Percentiles rank a stretch among this genome's conserved stretches.
These are phyloP conservation scores for Coemansia umbellata DNA, from an alignment of 192 early-diverging fungal genomes.

Conservation along the genomic window DNA sequence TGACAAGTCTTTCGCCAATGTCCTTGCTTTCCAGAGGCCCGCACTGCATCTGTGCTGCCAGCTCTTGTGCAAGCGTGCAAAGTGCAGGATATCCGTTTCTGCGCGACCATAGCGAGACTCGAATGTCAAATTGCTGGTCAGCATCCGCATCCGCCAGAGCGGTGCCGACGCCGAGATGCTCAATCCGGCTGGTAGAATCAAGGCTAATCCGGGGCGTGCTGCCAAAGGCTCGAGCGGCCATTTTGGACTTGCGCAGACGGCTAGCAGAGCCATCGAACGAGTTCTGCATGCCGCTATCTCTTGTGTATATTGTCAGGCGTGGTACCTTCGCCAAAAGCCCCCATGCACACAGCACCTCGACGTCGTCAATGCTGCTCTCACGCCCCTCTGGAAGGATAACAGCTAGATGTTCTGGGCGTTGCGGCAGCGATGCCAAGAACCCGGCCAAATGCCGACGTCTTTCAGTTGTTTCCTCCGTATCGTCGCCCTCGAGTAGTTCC, in stretches of 20 bases:
- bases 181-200: not conserved
- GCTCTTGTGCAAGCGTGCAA: conserved; percentile 11
- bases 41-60: conserved; percentile 8
- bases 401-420: conserved; percentile 36
- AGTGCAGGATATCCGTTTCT: conserved; percentile 33
- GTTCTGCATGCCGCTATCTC: conserved; percentile 16
- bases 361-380: conserved; percentile 13
- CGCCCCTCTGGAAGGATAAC: conserved; percentile 27
- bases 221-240: conserved; percentile 25
- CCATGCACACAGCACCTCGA: conserved; percentile 43
- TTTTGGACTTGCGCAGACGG: conserved; percentile 41
- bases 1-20: conserved; percentile 18
- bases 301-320: conserved; percentile 36
- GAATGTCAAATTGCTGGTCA: conserved; percentile 4
- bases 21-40: conserved; percentile 7
- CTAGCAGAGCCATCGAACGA: conserved; percentile 17
- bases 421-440: conserved; percentile 32
- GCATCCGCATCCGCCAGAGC: not conserved
- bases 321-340: conserved; percentile 31
- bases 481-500: conserved; percentile 29
- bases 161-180: conserved; percentile 3
- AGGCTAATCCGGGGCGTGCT: conserved; percentile 28
- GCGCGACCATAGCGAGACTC: conserved; percentile 41
- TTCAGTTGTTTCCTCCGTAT: conserved; percentile 20
- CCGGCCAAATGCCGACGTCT: conserved; percentile 26